Evolutionary conservation across 2,329 filamentous ascomycete genomes (phyloP), one percentile per base, ranked within the genome.

Genomic region (Xenosphaeropsis pyriputrescens): DNA sequence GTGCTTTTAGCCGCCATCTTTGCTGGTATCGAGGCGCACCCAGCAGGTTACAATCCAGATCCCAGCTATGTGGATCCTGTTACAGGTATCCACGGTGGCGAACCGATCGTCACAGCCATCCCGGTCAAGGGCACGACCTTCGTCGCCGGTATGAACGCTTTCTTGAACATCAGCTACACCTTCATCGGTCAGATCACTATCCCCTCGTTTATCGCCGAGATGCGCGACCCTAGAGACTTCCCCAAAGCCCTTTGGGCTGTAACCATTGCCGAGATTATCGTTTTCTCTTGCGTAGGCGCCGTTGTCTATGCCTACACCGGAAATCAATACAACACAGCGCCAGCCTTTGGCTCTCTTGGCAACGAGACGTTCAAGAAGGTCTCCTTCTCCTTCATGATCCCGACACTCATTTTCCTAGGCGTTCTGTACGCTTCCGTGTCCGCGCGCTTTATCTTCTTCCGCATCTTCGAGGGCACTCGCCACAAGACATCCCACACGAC

Each of bases 161-260:
- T 94, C 59, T 69, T 95, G 56, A 95, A 95, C 60, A 95, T 95
- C 54, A 85, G 79, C 60, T 95, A 94, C 57, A 94, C 88, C 0
- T 94, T 95, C 54, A 94, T 95, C 47, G 88, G 88, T 0, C 88
- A 95, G 56, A 93, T 94, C 50, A 94, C 88, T 0, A 68, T 95
- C 12, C 88, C 88, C 1, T 89, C 82, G 48, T 95, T 95, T 63
- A 95, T 95, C 46, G 86, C 88, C 3, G 88, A 95, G 59, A 95
- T 95, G 88, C 82, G 65, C 40, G 67, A 77, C 18, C 72, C 73
- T 2, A 76, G 72, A 40, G 88, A 95, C 48, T 95, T 95, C 54
- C 85, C 85, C 49, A 95, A 95, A 60, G 85, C 88, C 2, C 72
- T 95, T 1, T 94, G 85, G 75, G 80, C 79, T 2, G 86, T 93